Base-by-base conservation (phyloP, 331 rosid genomes). In the Cydonia oblonga region DNA sequence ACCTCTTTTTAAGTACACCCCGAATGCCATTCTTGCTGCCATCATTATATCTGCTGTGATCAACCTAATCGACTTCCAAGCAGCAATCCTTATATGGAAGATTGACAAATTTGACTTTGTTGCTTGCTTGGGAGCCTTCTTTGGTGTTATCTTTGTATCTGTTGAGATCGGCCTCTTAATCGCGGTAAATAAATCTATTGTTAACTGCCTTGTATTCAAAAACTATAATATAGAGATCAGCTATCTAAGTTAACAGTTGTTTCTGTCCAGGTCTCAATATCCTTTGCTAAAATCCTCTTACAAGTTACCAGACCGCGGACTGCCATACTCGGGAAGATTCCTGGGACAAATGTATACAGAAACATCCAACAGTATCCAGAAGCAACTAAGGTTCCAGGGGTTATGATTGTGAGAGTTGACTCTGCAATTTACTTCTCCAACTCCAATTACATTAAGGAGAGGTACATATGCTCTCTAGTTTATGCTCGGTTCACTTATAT, bases 251-350 rank as follows among this genome's bases (percentile, higher is more conserved):
- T 78, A 30, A 54, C 61, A 14, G 11, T 26, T 51, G 57, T 71
- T 35, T 62, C n/a, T 52, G 29, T 78, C 51, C 49, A 93, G 98
- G 98, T 93, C 59, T 78, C 79, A 28, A 93, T 93, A 72, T 93
- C 98, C 78, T 87, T 93, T 69, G 98, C 97, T 25, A 93, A 93
- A 85, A 93, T 93, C 76, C 86, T 93, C 26, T 78, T 93, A 65
- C 98, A 91, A 84, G 98, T 89, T 19, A 93, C 98, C 65, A 93
- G 98, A 74, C 98, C 98, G 7, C 69, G 97, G 61, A 93, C 98
- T n/a, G 92, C 97, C 26, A 83, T 86, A 83, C 87, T 91, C 3
- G 98, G 98, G 65, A 90, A 88, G 72, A 84, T 93, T 68, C 98
- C 98, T 2, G 66, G 92, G 51, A 86, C 97, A 28, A 18, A 76